A percentile compares a stretch with the other conserved stretches of the same genome.
Evolutionary conservation across 768 basidiomycete genomes (phyloP).

Genomic region (Dentipellis sp.): DNA sequence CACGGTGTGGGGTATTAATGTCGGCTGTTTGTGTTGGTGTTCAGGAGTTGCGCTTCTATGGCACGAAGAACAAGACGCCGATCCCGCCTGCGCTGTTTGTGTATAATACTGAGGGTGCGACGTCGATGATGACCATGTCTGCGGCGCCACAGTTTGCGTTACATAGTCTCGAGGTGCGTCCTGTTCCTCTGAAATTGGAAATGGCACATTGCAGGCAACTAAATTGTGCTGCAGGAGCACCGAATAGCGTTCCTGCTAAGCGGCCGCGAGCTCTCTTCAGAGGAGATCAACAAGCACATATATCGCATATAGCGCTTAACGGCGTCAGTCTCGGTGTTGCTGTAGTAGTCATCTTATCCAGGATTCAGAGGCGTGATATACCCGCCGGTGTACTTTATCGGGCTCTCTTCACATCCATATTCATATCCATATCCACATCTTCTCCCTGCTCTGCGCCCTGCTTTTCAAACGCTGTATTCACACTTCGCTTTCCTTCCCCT

Average conservation of each 20-base stretch:
- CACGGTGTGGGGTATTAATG: neutral
- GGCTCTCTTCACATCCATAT: no score
- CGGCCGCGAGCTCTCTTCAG: conserved; percentile 37
- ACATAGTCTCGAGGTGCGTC: conserved; percentile 43
- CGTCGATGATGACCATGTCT: conserved; percentile 27
- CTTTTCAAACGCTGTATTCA: no score
- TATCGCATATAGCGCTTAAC: neutral
- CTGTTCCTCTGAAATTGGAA: neutral
- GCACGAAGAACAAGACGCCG: conserved; percentile 12
- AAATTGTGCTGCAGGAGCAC: conserved; percentile 32
- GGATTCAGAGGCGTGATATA: no score
- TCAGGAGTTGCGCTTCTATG: neutral
- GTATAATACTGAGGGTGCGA: neutral
- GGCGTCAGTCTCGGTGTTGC: no score
- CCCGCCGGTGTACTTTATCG: no score
- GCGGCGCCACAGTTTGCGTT: conserved; percentile 28
- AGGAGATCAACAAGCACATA: conserved; percentile 19
- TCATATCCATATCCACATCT: no score
- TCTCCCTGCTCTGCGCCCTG: no score
- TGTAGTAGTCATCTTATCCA: no score
- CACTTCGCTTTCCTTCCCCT: no score
- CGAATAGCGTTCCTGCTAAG: conserved; percentile 35
- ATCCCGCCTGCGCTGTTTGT: conserved; percentile 15
- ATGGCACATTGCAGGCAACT: neutral
- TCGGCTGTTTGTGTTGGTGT: no score